Evolutionary conservation across 2,329 filamentous ascomycete genomes (phyloP).

Genomic region (Allantophomopsis cytisporea): DNA sequence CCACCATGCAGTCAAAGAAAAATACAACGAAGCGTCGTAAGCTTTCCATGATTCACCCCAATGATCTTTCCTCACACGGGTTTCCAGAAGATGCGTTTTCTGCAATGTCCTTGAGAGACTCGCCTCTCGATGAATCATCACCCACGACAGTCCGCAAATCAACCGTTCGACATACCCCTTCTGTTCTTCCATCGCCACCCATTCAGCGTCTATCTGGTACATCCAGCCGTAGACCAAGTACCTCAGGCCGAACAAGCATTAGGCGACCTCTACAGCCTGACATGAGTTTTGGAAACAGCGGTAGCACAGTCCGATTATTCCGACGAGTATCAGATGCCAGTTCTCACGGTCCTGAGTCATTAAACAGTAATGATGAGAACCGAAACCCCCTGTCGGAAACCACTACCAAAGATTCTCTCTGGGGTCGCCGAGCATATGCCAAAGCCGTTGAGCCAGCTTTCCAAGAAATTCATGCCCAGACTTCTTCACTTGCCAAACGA

Average conservation of each 20-base stretch:
- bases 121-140: constrained; percentile 37
- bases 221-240: constrained; percentile 13
- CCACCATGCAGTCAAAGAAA: constrained; percentile 45
- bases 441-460: constrained; percentile 74
- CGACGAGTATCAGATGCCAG: constrained; percentile 68
- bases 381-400: constrained; percentile 41
- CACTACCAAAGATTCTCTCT: constrained; percentile 65
- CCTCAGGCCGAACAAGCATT: constrained; percentile 4
- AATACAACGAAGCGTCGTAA: constrained; percentile 39
- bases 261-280: constrained; percentile 79
- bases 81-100: constrained; percentile 43
- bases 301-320: constrained; percentile 85
- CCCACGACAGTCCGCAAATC: constrained; percentile 43
- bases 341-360: constrained; percentile 8
- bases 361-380: constrained; percentile 43
- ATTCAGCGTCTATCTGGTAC: constrained; percentile 1
- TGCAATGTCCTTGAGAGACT: constrained; percentile 46
- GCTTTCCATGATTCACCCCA: constrained; percentile 39
- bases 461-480: constrained; percentile 78
- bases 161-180: constrained; percentile 31
- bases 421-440: constrained; percentile 70
- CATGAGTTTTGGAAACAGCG: constrained; percentile 85
- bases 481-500: constrained; percentile 52
- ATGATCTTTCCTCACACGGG: constrained; percentile 13
- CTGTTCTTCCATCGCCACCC: constrained; percentile 15